Conservation (phyloP, 208 protist genomes). For the Trypanosomatidae sp. region DNA sequence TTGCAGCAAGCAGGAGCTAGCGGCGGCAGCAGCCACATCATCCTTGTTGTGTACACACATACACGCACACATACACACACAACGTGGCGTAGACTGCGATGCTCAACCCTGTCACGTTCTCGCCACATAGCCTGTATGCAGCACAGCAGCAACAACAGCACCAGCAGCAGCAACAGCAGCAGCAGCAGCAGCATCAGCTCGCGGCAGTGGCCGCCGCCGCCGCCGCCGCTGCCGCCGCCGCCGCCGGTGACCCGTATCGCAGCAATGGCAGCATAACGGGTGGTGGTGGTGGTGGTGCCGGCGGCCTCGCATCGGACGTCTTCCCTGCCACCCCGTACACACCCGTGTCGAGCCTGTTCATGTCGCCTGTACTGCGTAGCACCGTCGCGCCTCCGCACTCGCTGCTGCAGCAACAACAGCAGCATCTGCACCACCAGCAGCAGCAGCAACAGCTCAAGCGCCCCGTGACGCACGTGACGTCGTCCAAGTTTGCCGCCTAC, state of each 20-base stretch:
- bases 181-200: neutral
- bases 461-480: conserved; percentile 55
- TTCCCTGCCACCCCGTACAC: conserved; percentile 80
- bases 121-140: conserved; percentile 42
- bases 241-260: conserved; percentile 51
- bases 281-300: too few relatives aligned
- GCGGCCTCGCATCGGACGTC: conserved; percentile 28
- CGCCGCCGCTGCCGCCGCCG: neutral
- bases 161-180: neutral
- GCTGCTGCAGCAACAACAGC: conserved; percentile 15
- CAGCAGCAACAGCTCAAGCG: too few relatives aligned
- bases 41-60: neutral
- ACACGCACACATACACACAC: neutral
- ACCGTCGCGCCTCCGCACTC: conserved; percentile 16
- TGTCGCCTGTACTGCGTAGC: conserved; percentile 46
- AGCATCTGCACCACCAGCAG: too few relatives aligned
- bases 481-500: conserved; percentile 73
- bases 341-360: conserved; percentile 53
- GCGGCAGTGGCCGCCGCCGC: neutral
- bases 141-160: conserved; percentile 22
- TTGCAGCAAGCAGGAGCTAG: too few relatives aligned
- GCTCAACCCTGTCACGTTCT: neutral
- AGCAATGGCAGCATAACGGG: conserved; percentile 33
- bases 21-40: too few relatives aligned
- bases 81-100: neutral